phyloP scores from a whole-genome alignment of 169 alveolate species.

The Plasmodium coatneyi region DNA sequence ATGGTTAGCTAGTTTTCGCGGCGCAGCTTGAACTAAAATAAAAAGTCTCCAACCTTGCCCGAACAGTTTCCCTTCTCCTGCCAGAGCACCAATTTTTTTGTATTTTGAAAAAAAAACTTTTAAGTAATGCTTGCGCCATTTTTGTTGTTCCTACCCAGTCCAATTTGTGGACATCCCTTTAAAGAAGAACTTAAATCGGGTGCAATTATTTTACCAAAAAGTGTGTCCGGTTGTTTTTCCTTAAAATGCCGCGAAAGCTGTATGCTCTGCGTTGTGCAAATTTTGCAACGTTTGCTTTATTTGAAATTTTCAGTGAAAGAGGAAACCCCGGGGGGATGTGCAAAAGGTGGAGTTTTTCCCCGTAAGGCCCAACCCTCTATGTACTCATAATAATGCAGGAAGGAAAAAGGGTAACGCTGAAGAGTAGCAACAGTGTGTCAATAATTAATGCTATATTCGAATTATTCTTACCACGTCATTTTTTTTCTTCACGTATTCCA shows the following conservation, averaged over 20 bases:
- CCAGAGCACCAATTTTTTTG: background rate
- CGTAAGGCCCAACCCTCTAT: background rate
- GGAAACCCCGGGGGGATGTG: background rate
- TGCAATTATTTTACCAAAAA: background rate
- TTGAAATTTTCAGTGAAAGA: background rate
- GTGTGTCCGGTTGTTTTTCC: background rate
- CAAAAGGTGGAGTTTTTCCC: background rate
- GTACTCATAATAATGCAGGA: background rate
- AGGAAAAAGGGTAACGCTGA: background rate
- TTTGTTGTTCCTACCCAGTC: background rate
- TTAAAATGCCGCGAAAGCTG: background rate
- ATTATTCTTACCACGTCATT: background rate
- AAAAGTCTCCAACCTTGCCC: background rate
- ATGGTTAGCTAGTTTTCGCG: conserved; percentile 31
- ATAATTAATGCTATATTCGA: background rate
- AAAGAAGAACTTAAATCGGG: background rate
- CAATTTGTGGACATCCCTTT: background rate
- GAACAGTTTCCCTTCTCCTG: background rate
- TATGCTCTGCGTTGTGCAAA: background rate
- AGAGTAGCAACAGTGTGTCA: background rate
- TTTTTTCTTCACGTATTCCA: background rate
- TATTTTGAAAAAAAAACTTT: background rate
- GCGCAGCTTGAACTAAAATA: background rate
- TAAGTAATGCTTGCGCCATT: background rate
- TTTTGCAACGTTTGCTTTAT: background rate